Evolutionary conservation across 352 stramenopile genomes (phyloP), one percentile per base, ranked within the genome.

Genomic region (Pythium angustatum): DNA sequence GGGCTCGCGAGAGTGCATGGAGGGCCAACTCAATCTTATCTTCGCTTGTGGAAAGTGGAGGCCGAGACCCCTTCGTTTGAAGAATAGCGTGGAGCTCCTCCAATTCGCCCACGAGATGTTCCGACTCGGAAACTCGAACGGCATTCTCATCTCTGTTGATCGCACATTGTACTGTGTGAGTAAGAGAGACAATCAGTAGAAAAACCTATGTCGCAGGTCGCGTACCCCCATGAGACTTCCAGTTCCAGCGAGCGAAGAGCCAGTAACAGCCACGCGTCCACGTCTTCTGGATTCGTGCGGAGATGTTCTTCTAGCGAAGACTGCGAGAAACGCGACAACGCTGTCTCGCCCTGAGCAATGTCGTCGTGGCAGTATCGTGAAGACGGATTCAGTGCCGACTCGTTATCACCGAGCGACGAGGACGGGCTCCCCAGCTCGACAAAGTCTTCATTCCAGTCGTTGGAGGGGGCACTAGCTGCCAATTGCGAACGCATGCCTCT

Each of bases 121-220:
- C 43, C 0, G 60, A 43, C 19, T 68, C 44, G 9, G 68, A 69
- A 22, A 74, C 34, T 6, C 61, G 53, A 5, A 62, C 54, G 2
- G 54, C 27, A 3, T 66, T 48, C 33, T 78, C 71, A 17, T 78
- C 68, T 19, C 68, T 76, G 56, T n/a, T n/a, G n/a, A n/a, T n/a
- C n/a, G n/a, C n/a, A n/a, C n/a, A n/a, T n/a, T n/a, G n/a, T n/a
- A n/a, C n/a, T n/a, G n/a, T n/a, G n/a, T n/a, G n/a, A n/a, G n/a
- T n/a, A n/a, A n/a, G n/a, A 34, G 17, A 52, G 38, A 44, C 6
- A 44, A 27, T 51, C 22, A 41, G 2, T 38, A 24, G 31, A 30
- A 52, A 28, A 6, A 9, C 21, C 14, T 59, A 6, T n/a, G 5
- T 43, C 10, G 12, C 15, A 19, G 5, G 19, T 45, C 53, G 2